Evolutionary conservation across 495 filamentous ascomycete genomes (phyloP).

Genomic region (Corynascus novoguineensis): DNA sequence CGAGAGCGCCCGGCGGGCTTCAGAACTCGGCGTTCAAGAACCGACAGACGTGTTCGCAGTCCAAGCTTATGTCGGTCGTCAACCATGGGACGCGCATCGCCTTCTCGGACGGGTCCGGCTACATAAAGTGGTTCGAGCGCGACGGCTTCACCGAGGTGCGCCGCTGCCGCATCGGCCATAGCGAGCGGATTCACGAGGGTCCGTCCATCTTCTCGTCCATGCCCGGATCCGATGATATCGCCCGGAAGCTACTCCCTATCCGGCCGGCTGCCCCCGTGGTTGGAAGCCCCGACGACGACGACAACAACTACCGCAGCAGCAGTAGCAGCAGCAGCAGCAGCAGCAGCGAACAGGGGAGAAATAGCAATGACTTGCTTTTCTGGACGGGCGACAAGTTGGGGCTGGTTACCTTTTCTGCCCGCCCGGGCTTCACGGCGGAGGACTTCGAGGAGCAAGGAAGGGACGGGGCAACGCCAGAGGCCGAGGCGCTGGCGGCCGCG

Average conservation of each 20-base stretch:
- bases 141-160: conserved; percentile 79
- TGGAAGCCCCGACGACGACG: not conserved
- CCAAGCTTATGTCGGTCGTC: conserved; percentile 76
- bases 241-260: conserved; percentile 64
- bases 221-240: conserved; percentile 56
- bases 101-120: conserved; percentile 77
- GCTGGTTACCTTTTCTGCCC: conserved; percentile 56
- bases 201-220: conserved; percentile 44
- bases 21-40: conserved; percentile 56
- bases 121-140: conserved; percentile 86
- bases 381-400: conserved; percentile 82
- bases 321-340: not conserved
- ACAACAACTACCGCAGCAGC: not conserved
- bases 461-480: conserved; percentile 40
- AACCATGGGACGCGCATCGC: conserved; percentile 82
- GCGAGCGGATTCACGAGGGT: conserved; percentile 34
- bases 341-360: not conserved
- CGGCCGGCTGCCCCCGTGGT: conserved; percentile 24
- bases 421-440: conserved; percentile 40
- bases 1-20: conserved; percentile 30
- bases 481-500: conserved; percentile 36
- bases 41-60: conserved; percentile 72
- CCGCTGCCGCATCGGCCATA: conserved; percentile 61
- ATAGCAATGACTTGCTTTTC: conserved; percentile 59
- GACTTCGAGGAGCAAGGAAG: conserved; percentile 45